Conservation (phyloP, 768 basidiomycete species). For the Mycena sanguinolenta region DNA sequence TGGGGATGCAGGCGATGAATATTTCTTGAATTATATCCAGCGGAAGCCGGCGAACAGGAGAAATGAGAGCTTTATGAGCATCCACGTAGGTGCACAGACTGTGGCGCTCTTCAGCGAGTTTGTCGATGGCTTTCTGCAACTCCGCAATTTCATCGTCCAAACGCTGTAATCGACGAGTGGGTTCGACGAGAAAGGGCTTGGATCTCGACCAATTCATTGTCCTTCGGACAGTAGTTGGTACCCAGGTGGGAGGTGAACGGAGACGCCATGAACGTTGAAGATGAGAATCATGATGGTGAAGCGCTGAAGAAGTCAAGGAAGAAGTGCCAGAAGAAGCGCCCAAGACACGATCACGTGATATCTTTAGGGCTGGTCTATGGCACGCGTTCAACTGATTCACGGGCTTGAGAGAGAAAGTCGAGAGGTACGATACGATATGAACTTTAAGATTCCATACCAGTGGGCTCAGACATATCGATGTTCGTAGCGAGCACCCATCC, state of each 20-base stretch:
- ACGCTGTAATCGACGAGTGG: background rate
- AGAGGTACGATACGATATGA: too few relatives aligned
- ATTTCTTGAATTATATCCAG: conserved; percentile 23
- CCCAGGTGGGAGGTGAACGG: conserved; percentile 11
- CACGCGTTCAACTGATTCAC: too few relatives aligned
- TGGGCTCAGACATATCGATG: too few relatives aligned
- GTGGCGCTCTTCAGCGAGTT: conserved; percentile 1
- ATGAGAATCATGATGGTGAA: too few relatives aligned
- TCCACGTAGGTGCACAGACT: background rate
- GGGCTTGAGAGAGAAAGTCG: too few relatives aligned
- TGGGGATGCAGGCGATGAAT: conserved; percentile 26
- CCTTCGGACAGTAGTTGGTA: conserved; percentile 25
- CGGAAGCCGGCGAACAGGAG: background rate
- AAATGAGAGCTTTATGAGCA: conserved; percentile 9
- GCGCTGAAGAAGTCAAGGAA: too few relatives aligned
- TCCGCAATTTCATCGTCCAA: conserved; percentile 18
- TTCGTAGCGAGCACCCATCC: too few relatives aligned
- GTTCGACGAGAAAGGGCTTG: conserved; percentile 15
- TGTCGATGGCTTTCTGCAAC: conserved; percentile 13
- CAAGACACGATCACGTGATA: too few relatives aligned
- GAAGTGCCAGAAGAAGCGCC: too few relatives aligned
- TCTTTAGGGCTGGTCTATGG: too few relatives aligned
- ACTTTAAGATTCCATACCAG: too few relatives aligned
- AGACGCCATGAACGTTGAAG: conserved; percentile 6
- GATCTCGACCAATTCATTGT: conserved; percentile 17